Evolutionary conservation across 2,329 filamentous ascomycete species (phyloP).

Genomic region (Meredithiella fracta): DNA sequence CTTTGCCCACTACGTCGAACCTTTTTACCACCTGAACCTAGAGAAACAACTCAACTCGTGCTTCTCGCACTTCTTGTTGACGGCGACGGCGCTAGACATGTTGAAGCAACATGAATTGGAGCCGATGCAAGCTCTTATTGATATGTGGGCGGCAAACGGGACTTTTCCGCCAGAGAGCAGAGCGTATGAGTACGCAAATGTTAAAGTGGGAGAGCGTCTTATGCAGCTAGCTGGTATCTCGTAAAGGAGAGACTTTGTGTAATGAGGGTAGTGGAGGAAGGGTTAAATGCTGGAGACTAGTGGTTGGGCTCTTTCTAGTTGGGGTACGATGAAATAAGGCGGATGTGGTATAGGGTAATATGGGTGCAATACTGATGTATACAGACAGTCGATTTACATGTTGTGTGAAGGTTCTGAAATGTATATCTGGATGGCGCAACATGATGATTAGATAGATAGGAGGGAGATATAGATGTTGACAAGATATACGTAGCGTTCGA

Average conservation of each 20-base stretch:
- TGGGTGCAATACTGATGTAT: not conserved
- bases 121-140: conserved; percentile 88
- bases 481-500: not conserved
- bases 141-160: conserved; percentile 79
- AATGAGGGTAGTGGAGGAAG: not conserved
- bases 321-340: not conserved
- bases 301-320: not conserved
- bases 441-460: not conserved
- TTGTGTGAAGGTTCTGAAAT: not conserved
- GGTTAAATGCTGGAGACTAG: not conserved
- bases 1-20: conserved; percentile 81
- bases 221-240: conserved; percentile 28
- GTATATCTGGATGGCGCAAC: not conserved
- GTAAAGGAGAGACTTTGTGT: not conserved
- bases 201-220: conserved; percentile 41
- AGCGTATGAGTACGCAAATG: conserved; percentile 48
- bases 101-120: conserved; percentile 80
- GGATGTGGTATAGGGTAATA: not conserved
- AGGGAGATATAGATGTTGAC: not conserved
- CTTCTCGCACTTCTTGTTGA: conserved; percentile 71
- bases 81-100: conserved; percentile 66
- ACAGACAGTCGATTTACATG: not conserved
- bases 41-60: conserved; percentile 74
- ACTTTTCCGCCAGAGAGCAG: conserved; percentile 65
- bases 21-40: conserved; percentile 67